Conservation (phyloP, 768 basidiomycete genomes). For the Cystofilobasidium macerans region DNA sequence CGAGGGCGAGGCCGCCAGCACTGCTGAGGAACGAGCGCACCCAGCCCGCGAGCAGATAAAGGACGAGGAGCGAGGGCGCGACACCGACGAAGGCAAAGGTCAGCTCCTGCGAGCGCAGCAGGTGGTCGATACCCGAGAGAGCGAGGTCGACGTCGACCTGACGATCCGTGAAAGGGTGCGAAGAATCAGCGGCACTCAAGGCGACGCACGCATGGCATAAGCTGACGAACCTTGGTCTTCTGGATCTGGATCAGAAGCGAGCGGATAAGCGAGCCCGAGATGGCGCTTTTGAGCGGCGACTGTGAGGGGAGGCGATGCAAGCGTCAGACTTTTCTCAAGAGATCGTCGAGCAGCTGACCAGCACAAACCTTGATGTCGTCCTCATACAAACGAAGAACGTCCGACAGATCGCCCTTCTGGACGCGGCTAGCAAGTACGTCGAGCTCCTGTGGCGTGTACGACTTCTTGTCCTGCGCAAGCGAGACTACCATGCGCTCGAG, state of each 20-base stretch:
- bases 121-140: slow-evolving; percentile 77
- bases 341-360: neutral
- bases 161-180: slow-evolving; percentile 12
- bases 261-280: slow-evolving; percentile 69
- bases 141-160: slow-evolving; percentile 89
- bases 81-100: slow-evolving; percentile 96
- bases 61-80: slow-evolving; percentile 71
- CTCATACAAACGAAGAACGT: slow-evolving; percentile 79
- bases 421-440: slow-evolving; percentile 55
- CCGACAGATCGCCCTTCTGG: slow-evolving; percentile 68
- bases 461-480: slow-evolving; percentile 68
- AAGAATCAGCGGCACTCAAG: neutral
- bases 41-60: slow-evolving; percentile 57
- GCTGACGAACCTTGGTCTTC: slow-evolving; percentile 67
- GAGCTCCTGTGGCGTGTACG: slow-evolving; percentile 56
- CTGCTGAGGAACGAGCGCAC: slow-evolving; percentile 42
- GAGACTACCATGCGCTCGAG: slow-evolving; percentile 85
- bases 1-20: slow-evolving; percentile 8
- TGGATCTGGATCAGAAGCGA: slow-evolving; percentile 85
- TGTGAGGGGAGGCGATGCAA: slow-evolving; percentile 24
- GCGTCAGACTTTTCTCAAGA: neutral
- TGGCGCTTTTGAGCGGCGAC: slow-evolving; percentile 65
- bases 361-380: slow-evolving; percentile 61
- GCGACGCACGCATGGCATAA: neutral
- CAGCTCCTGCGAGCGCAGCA: slow-evolving; percentile 85